These are phyloP conservation scores for Pterocarpus macrocarpus DNA, from an alignment of 306 rosid genomes.

Conservation along the genomic window DNA sequence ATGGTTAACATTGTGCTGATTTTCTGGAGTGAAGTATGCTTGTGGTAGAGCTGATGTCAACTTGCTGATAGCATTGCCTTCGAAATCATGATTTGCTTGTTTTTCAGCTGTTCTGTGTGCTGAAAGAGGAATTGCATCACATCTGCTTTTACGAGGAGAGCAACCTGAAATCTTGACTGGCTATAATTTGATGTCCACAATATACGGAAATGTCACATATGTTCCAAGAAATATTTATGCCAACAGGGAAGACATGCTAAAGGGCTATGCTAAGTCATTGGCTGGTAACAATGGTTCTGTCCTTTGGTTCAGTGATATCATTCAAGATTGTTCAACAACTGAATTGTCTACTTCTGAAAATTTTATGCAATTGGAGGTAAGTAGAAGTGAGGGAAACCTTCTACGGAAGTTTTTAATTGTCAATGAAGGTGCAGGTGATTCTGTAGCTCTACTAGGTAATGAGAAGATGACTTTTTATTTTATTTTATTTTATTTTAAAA, in stretches of 20 bases:
- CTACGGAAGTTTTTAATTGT: slow-evolving; percentile 69
- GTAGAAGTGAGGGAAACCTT: slow-evolving; percentile 54
- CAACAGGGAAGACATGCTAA: slow-evolving; percentile 75
- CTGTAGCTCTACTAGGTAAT: slow-evolving; percentile 92
- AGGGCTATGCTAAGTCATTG: slow-evolving; percentile 67
- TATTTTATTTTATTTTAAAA: not conserved
- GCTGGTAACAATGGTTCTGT: slow-evolving; percentile 67
- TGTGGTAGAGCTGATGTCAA: slow-evolving; percentile 21
- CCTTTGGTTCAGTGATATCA: slow-evolving; percentile 68
- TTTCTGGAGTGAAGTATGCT: slow-evolving; percentile 6
- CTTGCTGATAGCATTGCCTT: slow-evolving; percentile 34
- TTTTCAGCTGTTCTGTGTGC: slow-evolving; percentile 87
- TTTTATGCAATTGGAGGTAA: slow-evolving; percentile 51
- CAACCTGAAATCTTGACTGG: slow-evolving; percentile 90
- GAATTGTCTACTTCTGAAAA: slow-evolving; percentile 45
- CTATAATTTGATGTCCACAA: slow-evolving; percentile 88
- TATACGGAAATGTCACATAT: slow-evolving; percentile 84
- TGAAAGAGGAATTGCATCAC: slow-evolving; percentile 81
- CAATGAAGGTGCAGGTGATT: slow-evolving; percentile 96
- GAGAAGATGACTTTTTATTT: slow-evolving; percentile 29
- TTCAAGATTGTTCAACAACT: slow-evolving; percentile 55
- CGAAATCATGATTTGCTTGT: slow-evolving; percentile 38
- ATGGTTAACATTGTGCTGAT: slow-evolving; percentile 9
- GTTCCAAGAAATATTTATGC: slow-evolving; percentile 80
- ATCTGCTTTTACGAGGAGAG: slow-evolving; percentile 92